Percentiles rank a stretch among this genome's conserved stretches.
phyloP scores from a whole-genome alignment of 1,284 basidiomycete genomes.

The Bondarzewia mesenterica region DNA sequence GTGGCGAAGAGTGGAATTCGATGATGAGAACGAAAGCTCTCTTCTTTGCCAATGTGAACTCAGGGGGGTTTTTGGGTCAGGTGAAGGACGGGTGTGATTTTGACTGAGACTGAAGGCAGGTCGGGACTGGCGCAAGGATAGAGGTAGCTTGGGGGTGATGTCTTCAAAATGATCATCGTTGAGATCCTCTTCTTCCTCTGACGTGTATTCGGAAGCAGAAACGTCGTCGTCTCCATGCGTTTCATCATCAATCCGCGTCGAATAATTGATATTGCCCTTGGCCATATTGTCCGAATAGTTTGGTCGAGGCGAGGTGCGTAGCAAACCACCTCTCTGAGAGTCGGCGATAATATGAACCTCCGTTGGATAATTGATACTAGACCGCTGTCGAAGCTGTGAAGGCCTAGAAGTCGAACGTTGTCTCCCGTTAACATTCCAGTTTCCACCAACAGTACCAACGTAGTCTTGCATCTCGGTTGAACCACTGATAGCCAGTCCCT shows the following conservation, averaged over 20 bases:
- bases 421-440: background rate
- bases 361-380: too few relatives aligned
- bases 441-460: background rate
- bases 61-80: too few relatives aligned
- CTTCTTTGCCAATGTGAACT: too few relatives aligned
- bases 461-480: slow-evolving; percentile 21
- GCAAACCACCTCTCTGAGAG: too few relatives aligned
- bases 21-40: too few relatives aligned
- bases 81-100: background rate
- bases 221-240: background rate
- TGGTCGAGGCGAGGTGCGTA: too few relatives aligned
- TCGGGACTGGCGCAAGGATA: background rate
- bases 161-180: background rate
- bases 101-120: background rate
- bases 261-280: background rate
- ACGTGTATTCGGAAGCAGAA: slow-evolving; percentile 5
- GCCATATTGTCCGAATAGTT: too few relatives aligned
- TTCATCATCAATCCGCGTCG: background rate
- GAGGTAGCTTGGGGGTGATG: background rate
- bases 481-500: slow-evolving; percentile 30
- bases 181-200: slow-evolving; percentile 1
- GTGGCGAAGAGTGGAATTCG: too few relatives aligned
- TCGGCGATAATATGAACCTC: too few relatives aligned
- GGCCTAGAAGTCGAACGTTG: background rate
- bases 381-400: too few relatives aligned